Percentiles rank a stretch among this genome's conserved stretches.
These are phyloP conservation scores for Nidularia pulvinata DNA, from an alignment of 768 basidiomycete species.

Conservation along the genomic window DNA sequence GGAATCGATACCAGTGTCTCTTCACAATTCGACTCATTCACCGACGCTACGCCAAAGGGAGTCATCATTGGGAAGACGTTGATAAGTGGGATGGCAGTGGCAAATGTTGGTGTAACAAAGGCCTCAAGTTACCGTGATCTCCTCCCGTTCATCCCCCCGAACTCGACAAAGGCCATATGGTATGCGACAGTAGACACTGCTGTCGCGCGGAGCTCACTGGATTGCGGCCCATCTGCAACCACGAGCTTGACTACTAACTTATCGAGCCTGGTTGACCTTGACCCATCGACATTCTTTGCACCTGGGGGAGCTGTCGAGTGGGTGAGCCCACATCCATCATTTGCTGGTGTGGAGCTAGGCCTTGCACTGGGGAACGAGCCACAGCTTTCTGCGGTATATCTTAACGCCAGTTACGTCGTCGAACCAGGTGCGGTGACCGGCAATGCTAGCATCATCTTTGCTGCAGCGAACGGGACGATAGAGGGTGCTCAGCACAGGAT, in stretches of 20 bases:
- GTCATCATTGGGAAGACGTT: neutral
- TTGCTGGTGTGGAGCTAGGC: neutral
- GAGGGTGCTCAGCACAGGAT: neutral
- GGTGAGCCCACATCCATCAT: neutral
- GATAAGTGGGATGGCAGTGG: neutral
- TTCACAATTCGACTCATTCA: neutral
- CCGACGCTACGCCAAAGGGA: neutral
- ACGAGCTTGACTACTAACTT: neutral
- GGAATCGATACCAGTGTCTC: neutral
- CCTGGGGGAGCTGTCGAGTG: neutral
- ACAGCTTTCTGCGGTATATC: neutral
- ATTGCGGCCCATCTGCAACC: neutral
- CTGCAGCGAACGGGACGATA: neutral
- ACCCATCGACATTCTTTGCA: neutral
- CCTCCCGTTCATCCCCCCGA: neutral
- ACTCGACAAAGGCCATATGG: neutral
- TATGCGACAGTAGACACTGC: neutral
- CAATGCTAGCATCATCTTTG: neutral
- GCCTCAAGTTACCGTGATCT: neutral
- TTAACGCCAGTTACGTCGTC: neutral
- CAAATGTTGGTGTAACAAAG: neutral
- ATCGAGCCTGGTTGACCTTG: neutral
- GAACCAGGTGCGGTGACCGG: neutral
- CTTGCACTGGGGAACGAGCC: neutral
- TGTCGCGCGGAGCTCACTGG: neutral